Percentiles rank a stretch among this genome's conserved stretches.
phyloP scores from a whole-genome alignment of 495 filamentous ascomycete genomes.

The Penicillium malachiteum region DNA sequence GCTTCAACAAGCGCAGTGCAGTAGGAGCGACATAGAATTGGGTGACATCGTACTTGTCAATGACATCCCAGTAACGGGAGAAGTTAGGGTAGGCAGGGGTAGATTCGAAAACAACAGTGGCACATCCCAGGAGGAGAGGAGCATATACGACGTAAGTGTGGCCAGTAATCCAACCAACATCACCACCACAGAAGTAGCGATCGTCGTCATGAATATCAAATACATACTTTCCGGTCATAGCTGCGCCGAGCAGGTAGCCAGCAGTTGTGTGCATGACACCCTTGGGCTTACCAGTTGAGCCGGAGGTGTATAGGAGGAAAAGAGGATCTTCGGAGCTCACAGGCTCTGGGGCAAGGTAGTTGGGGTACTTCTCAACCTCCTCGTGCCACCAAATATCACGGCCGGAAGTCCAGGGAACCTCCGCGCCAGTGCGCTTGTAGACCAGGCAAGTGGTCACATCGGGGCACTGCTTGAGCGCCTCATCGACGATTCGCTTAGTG shows the following conservation, averaged over 20 bases:
- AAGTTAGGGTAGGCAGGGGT: constrained; percentile 97
- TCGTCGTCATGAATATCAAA: constrained; percentile 97
- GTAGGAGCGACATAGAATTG: constrained; percentile 99
- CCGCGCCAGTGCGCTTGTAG: constrained; percentile 92
- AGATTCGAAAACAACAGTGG: constrained; percentile 98
- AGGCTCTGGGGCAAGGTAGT: constrained; percentile 81
- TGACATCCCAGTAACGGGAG: constrained; percentile 98
- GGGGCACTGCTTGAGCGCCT: constrained; percentile 95
- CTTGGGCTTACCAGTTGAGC: constrained; percentile 97
- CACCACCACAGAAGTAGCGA: constrained; percentile 94
- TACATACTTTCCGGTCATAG: constrained; percentile 93
- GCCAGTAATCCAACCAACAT: constrained; percentile 99
- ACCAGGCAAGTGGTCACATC: constrained; percentile 83
- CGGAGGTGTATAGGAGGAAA: constrained; percentile 97
- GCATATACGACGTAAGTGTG: constrained; percentile 99
- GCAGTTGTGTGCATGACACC: constrained; percentile 98
- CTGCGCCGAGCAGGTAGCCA: constrained; percentile 90
- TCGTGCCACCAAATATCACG: constrained; percentile 98
- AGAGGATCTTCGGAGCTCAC: constrained; percentile 94
- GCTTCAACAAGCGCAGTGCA: constrained; percentile 87
- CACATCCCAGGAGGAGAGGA: constrained; percentile 84
- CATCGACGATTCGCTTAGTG: constrained; percentile 99
- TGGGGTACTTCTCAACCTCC: constrained; percentile 92
- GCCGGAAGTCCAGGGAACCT: constrained; percentile 85
- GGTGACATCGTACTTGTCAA: constrained; percentile 90